Evolutionary conservation across 164 flowering plant genomes (phyloP).

Genomic region (Stephania japonica): DNA sequence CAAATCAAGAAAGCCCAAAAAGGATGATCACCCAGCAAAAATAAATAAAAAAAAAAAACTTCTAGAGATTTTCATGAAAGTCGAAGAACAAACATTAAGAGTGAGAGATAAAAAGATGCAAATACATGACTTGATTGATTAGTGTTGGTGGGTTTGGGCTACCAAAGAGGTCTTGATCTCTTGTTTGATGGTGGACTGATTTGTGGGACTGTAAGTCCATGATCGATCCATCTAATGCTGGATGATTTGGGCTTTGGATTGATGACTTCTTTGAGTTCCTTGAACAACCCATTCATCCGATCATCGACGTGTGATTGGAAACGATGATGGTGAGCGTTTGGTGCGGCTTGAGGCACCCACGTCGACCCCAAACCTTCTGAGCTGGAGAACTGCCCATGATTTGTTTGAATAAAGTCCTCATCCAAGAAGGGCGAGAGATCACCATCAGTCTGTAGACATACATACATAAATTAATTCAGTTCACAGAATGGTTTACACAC

Average conservation of each 20-base stretch:
- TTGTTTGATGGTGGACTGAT: slow-evolving; percentile 54
- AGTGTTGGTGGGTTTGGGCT: too few relatives aligned
- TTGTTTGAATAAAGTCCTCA: slow-evolving; percentile 14
- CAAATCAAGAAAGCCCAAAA: not conserved
- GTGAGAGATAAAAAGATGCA: not conserved
- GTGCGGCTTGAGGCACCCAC: slow-evolving; percentile 62
- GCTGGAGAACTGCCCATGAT: slow-evolving; percentile 18
- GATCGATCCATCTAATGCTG: slow-evolving; percentile 37
- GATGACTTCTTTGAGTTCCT: slow-evolving; percentile 20
- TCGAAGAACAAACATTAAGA: not conserved
- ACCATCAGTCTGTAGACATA: slow-evolving; percentile 14
- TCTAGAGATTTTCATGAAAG: not conserved
- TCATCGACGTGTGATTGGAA: slow-evolving; percentile 10
- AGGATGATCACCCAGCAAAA: too few relatives aligned
- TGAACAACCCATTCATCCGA: slow-evolving; percentile 16
- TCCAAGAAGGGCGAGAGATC: slow-evolving; percentile 13
- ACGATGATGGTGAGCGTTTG: slow-evolving; percentile 9
- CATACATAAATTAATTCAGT: too few relatives aligned
- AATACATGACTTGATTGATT: slow-evolving; percentile 1
- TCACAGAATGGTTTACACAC: too few relatives aligned
- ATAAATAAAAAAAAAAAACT: too few relatives aligned
- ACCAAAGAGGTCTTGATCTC: slow-evolving; percentile 51
- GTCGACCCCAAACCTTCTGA: slow-evolving; percentile 31
- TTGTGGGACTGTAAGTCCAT: slow-evolving; percentile 67
- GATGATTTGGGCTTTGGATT: slow-evolving; percentile 3